phyloP scores from a whole-genome alignment of 352 stramenopile genomes.

The Blastocystis sp. region DNA sequence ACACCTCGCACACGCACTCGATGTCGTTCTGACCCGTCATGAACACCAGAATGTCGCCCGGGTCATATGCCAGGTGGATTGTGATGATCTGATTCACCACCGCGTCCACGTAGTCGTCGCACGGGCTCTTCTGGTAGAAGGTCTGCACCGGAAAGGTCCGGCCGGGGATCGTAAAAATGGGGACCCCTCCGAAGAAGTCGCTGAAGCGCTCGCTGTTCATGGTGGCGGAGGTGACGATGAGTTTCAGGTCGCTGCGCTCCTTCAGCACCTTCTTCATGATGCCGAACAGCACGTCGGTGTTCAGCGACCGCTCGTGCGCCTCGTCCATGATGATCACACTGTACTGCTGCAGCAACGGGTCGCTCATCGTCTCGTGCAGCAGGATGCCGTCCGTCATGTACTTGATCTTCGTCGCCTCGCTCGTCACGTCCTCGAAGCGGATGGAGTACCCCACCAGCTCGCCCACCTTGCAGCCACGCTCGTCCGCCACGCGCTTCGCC shows the following conservation, averaged over 20 bases:
- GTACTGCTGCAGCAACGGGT: slow-evolving; percentile 83
- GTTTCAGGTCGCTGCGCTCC: slow-evolving; percentile 83
- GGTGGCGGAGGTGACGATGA: slow-evolving; percentile 89
- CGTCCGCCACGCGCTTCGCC: slow-evolving; percentile 93
- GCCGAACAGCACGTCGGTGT: slow-evolving; percentile 89
- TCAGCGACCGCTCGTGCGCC: slow-evolving; percentile 87
- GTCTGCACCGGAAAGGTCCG: slow-evolving; percentile 81
- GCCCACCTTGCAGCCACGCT: slow-evolving; percentile 88
- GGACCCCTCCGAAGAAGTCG: slow-evolving; percentile 88
- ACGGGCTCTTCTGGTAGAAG: slow-evolving; percentile 86
- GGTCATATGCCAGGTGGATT: slow-evolving; percentile 89
- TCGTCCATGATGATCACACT: slow-evolving; percentile 88
- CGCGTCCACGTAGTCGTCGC: slow-evolving; percentile 94
- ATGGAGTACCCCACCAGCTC: slow-evolving; percentile 86
- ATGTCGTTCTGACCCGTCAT: slow-evolving; percentile 99
- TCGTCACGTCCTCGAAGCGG: slow-evolving; percentile 88
- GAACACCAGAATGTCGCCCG: slow-evolving; percentile 96
- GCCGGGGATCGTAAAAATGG: slow-evolving; percentile 92
- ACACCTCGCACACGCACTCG: slow-evolving; percentile 86
- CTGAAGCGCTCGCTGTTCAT: slow-evolving; percentile 95
- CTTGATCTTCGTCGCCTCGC: slow-evolving; percentile 91
- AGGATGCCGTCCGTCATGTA: slow-evolving; percentile 90
- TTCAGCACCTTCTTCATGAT: slow-evolving; percentile 86
- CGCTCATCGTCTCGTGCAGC: slow-evolving; percentile 86
- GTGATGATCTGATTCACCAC: slow-evolving; percentile 95